phyloP scores from a whole-genome alignment of 768 basidiomycete genomes.

The Mycena rebaudengoi region DNA sequence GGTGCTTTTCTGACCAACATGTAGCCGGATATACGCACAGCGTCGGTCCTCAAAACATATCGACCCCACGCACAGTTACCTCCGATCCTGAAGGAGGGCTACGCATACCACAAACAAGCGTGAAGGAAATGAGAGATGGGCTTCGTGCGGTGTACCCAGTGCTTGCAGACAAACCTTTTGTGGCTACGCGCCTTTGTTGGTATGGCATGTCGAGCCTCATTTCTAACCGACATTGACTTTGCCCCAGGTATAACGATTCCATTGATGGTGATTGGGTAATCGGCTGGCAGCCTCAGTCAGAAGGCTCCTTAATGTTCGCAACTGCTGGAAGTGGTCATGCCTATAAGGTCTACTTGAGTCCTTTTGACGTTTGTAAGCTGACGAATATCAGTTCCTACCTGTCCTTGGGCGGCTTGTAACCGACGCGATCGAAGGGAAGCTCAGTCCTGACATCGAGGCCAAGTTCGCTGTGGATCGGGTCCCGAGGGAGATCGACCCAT shows the following conservation, averaged over 20 bases:
- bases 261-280: conserved; percentile 91
- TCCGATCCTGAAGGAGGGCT: conserved; percentile 67
- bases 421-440: conserved; percentile 71
- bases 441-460: conserved; percentile 56
- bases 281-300: conserved; percentile 63
- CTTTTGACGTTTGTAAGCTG: background rate
- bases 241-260: conserved; percentile 86
- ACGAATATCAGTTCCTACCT: conserved; percentile 80
- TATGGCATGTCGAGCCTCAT: conserved; percentile 43
- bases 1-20: background rate
- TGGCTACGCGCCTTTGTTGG: conserved; percentile 88
- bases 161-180: conserved; percentile 76
- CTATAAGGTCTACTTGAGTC: conserved; percentile 73
- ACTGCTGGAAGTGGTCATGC: conserved; percentile 92
- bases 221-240: background rate
- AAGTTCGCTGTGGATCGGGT: conserved; percentile 74
- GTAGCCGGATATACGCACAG: conserved; percentile 72
- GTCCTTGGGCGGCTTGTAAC: conserved; percentile 81
- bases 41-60: conserved; percentile 50
- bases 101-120: conserved; percentile 68
- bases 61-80: conserved; percentile 78
- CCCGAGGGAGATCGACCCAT: conserved; percentile 39
- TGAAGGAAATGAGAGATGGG: conserved; percentile 58
- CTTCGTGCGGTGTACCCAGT: conserved; percentile 76
- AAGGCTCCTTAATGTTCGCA: conserved; percentile 75